These are phyloP conservation scores for Claviceps capensis DNA, from an alignment of 2,329 filamentous ascomycete species.

Conservation along the genomic window DNA sequence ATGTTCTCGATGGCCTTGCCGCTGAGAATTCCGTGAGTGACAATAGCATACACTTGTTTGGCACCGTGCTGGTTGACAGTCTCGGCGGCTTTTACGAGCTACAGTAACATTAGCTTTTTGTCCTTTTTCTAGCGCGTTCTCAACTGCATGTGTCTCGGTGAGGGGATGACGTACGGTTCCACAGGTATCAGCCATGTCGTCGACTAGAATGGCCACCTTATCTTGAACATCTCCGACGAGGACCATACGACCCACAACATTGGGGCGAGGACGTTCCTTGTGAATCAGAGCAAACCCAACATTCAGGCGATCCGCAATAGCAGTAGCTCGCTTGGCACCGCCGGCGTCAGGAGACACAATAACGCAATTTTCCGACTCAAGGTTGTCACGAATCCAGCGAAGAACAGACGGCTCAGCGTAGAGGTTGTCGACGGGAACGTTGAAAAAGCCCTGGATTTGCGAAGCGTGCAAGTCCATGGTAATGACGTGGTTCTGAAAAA, in stretches of 20 bases:
- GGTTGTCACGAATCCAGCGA: slow-evolving; percentile 80
- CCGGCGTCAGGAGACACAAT: slow-evolving; percentile 93
- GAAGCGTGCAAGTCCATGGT: slow-evolving; percentile 93
- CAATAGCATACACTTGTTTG: slow-evolving; percentile 80
- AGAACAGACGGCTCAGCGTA: slow-evolving; percentile 90
- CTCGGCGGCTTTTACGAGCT: slow-evolving; percentile 67
- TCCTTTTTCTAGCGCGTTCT: neutral
- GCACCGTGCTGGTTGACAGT: slow-evolving; percentile 81
- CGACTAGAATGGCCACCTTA: slow-evolving; percentile 89
- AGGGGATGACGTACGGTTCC: slow-evolving; percentile 41
- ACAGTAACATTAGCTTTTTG: neutral
- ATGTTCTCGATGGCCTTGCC: slow-evolving; percentile 79
- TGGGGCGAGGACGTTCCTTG: slow-evolving; percentile 78
- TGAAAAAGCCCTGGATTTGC: slow-evolving; percentile 95
- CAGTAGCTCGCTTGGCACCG: slow-evolving; percentile 85
- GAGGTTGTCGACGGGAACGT: slow-evolving; percentile 60
- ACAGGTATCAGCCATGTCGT: slow-evolving; percentile 96
- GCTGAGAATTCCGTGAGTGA: slow-evolving; percentile 84
- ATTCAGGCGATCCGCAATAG: slow-evolving; percentile 83
- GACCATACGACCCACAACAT: slow-evolving; percentile 82
- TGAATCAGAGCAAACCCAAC: slow-evolving; percentile 88
- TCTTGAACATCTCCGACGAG: slow-evolving; percentile 89
- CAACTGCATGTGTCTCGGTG: neutral
- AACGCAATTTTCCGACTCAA: slow-evolving; percentile 69
- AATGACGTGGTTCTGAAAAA: slow-evolving; percentile 44